Percentiles rank a stretch among this genome's conserved stretches.
Conservation (phyloP, 805 yeast species). For the Torulaspora quercuum region DNA sequence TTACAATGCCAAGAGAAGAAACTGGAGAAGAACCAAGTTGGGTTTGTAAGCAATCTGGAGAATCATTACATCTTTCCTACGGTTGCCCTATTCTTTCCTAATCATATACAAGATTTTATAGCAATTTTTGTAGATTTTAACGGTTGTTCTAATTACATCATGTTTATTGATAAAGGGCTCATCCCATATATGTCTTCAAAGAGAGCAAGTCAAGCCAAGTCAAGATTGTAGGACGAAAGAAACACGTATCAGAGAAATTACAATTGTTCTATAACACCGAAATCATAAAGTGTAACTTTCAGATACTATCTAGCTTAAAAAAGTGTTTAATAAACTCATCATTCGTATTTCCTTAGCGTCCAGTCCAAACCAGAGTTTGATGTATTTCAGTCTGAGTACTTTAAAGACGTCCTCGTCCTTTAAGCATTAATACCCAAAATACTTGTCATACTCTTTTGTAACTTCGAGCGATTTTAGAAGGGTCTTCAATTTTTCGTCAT, state of each 20-base stretch:
- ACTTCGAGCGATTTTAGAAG: too few relatives aligned
- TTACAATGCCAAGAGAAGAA: conserved; percentile 99
- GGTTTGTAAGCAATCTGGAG: conserved; percentile 61
- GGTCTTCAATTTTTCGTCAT: too few relatives aligned
- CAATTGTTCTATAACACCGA: conserved; percentile 27
- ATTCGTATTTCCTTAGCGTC: conserved; percentile 12
- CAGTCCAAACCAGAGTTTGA: too few relatives aligned
- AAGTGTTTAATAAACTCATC: conserved; percentile 35
- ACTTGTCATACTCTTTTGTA: too few relatives aligned
- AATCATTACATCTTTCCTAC: conserved; percentile 4
- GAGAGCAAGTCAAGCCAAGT: not conserved
- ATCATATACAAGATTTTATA: conserved; percentile 13
- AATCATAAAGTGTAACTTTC: conserved; percentile 34
- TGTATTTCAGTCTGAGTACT: conserved; percentile 1
- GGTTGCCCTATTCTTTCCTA: conserved; percentile 3
- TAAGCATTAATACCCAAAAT: too few relatives aligned
- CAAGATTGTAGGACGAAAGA: not conserved
- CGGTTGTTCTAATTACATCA: conserved; percentile 8
- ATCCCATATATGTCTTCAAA: not conserved
- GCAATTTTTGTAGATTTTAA: conserved; percentile 18
- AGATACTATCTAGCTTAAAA: conserved; percentile 38
- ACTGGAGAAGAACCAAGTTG: conserved; percentile 99
- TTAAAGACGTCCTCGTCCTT: conserved; percentile 12
- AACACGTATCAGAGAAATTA: conserved; percentile 24
- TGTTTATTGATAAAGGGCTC: too few relatives aligned